Base-by-base conservation (phyloP, 805 yeast species). In the Cyberlindnera meyerae region DNA sequence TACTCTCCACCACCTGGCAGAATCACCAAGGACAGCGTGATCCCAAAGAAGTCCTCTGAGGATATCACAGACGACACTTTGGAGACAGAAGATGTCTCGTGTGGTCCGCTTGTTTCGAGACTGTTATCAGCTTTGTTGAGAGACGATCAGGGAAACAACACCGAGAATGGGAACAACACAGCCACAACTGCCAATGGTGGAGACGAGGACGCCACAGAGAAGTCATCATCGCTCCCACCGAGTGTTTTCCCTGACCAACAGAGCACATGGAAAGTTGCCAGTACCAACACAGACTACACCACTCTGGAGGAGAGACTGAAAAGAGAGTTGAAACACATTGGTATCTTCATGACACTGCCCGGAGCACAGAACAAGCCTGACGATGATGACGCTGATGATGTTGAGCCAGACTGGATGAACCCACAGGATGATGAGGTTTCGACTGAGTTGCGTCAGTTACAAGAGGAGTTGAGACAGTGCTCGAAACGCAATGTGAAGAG, bases 381-480 rank as follows among this genome's bases (percentile, higher is more conserved):
- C 5, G 36, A 36, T 18, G 61, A 54, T 3, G 58, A 55, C 30
- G 46, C 29, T 12, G 47, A 47, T 18, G 57, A 49, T 24, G 53
- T 45, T 21, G 66, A 63, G 21, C 63, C 70, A 11, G 66, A 66
- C 42, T 89, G 97, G 97, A 62, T 81, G 11, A 70, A 71, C 33
- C 74, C 83, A 40, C 96, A 93, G 54, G 99, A 93, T 58, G 99
- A 93, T 61, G 97, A 93, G 60, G 76, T 93, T 5, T 81, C 94
- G 44, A 78, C 82, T 1, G 97, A 90, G 54, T 63, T 93, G 43
- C 70, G 98, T 40, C 58, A 57, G 12, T 64, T 90, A 33, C 97
- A 93, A 54, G 63, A 65, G 30, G 78, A 82, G 40, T 65, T 93
- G 40, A 74, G 70, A 45, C 71, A 68, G 15, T 79, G 81, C 0